A percentile compares a stretch with the other conserved stretches of the same genome.
Conservation (phyloP, 306 rosid species). For the Cajanus cajan region DNA sequence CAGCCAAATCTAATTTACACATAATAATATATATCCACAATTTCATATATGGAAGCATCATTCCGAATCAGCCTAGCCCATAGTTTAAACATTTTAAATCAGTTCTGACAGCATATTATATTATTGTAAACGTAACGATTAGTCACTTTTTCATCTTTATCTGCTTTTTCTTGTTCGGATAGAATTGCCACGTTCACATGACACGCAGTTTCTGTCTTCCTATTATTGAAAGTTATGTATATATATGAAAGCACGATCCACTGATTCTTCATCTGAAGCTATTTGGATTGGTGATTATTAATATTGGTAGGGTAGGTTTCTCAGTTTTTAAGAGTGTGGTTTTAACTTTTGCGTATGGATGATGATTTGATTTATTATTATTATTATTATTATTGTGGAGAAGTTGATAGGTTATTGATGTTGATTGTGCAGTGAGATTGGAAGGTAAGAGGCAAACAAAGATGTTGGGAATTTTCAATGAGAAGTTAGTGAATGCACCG, state of each 20-base stretch:
- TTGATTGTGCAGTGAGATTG: slow-evolving; percentile 30
- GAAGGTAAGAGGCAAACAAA: slow-evolving; percentile 28
- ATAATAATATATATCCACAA: neutral
- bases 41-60: neutral
- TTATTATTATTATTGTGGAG: neutral
- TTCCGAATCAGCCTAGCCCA: neutral
- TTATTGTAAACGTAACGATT: neutral
- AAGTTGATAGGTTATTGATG: slow-evolving; percentile 3
- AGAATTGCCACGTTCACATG: slow-evolving; percentile 52
- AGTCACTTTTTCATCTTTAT: neutral
- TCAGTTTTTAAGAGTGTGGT: neutral
- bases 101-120: neutral
- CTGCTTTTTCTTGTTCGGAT: slow-evolving; percentile 43
- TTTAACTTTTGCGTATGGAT: too few species aligned
- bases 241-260: slow-evolving; percentile 15
- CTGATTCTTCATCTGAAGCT: slow-evolving; percentile 4
- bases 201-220: neutral
- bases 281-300: neutral
- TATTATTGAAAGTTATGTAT: neutral
- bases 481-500: slow-evolving; percentile 70
- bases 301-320: slow-evolving; percentile 16
- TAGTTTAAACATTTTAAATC: neutral
- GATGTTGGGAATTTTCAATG: slow-evolving; percentile 86
- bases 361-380: too few species aligned
- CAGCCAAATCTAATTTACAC: neutral